Percentiles rank a stretch among this genome's conserved stretches.
phyloP scores from a whole-genome alignment of 345 rosid genomes.

The Murraya paniculata region DNA sequence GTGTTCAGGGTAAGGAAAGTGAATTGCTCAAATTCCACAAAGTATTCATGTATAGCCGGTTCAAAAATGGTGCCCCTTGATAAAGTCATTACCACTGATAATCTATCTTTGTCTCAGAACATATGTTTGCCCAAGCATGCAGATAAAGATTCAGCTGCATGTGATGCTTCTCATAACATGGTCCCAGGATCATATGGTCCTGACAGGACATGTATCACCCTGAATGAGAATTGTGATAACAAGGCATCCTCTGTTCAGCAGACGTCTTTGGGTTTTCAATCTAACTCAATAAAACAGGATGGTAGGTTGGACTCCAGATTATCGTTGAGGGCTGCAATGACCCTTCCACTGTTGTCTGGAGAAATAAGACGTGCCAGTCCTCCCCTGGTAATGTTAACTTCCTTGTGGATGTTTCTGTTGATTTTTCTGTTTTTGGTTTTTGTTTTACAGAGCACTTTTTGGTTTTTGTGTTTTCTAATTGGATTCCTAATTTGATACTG shows the following conservation, averaged over 20 bases:
- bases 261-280: conserved; percentile 17
- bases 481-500: background rate
- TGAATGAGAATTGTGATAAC: conserved; percentile 29
- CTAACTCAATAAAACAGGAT: conserved; percentile 24
- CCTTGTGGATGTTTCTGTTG: background rate
- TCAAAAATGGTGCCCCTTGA: conserved; percentile 25
- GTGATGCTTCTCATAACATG: conserved; percentile 26
- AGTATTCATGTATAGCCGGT: conserved; percentile 29
- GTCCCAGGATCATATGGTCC: conserved; percentile 16
- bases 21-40: conserved; percentile 34
- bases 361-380: conserved; percentile 33
- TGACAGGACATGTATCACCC: conserved; percentile 17
- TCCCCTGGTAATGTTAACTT: conserved; percentile 29
- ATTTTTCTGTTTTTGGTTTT: background rate
- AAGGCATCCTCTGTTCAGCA: conserved; percentile 29
- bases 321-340: conserved; percentile 15
- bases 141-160: conserved; percentile 33
- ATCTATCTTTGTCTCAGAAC: conserved; percentile 25
- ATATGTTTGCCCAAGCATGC: conserved; percentile 28
- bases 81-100: conserved; percentile 27
- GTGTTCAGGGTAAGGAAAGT: conserved; percentile 71
- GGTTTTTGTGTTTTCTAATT: background rate
- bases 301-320: conserved; percentile 22
- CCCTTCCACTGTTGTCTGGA: conserved; percentile 17
- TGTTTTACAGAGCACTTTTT: background rate